These are phyloP conservation scores for Candida insectalens DNA, from an alignment of 805 yeast genomes.

Conservation along the genomic window DNA sequence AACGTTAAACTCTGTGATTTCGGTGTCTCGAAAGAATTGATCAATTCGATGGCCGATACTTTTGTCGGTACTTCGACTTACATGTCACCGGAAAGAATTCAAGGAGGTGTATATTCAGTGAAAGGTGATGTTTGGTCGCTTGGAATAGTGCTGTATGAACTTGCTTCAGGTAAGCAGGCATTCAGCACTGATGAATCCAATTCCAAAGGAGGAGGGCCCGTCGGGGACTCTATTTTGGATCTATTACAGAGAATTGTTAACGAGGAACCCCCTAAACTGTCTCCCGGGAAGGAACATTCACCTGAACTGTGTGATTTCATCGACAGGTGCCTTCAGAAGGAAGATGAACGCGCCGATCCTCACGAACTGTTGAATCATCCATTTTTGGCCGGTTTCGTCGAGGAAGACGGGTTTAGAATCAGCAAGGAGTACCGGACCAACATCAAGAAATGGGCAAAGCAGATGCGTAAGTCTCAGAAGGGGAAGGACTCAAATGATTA, in stretches of 20 bases:
- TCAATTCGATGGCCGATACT: conserved; percentile 92
- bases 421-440: conserved; percentile 15
- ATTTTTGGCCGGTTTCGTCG: conserved; percentile 20
- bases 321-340: conserved; percentile 63
- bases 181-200: conserved; percentile 47
- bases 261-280: conserved; percentile 75
- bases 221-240: conserved; percentile 87
- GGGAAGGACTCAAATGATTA: conserved; percentile 18
- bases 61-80: conserved; percentile 97
- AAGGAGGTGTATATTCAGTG: conserved; percentile 88
- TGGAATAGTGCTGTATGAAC: conserved; percentile 82
- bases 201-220: conserved; percentile 34
- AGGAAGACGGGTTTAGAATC: conserved; percentile 23
- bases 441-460: conserved; percentile 27
- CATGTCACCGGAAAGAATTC: conserved; percentile 96
- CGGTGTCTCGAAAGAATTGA: conserved; percentile 89
- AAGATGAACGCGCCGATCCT: conserved; percentile 67
- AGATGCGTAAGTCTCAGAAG: conserved; percentile 27
- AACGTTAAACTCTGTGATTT: conserved; percentile 90
- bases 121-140: conserved; percentile 97
- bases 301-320: conserved; percentile 55
- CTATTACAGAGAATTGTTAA: conserved; percentile 86
- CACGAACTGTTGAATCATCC: conserved; percentile 46
- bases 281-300: conserved; percentile 35
- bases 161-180: conserved; percentile 80